Conservation (phyloP, 495 filamentous ascomycete species). For the Rostrohypoxylon terebratum region DNA sequence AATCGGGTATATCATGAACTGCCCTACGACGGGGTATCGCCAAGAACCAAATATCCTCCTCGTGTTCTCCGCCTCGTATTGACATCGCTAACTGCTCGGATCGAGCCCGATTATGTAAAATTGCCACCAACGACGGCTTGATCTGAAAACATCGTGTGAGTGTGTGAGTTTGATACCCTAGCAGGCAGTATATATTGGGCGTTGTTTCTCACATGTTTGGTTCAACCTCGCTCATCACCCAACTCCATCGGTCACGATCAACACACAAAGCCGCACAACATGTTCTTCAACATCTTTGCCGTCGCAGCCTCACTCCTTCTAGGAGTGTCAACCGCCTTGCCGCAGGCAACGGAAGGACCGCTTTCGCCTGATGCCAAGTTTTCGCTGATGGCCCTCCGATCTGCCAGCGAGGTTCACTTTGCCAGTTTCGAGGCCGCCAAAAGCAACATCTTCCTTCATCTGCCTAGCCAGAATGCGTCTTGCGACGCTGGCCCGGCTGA, state of each 20-base stretch:
- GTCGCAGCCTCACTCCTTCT: slow-evolving; percentile 8
- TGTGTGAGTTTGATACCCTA: not conserved
- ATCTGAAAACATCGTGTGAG: not conserved
- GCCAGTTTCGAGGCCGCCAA: slow-evolving; percentile 55
- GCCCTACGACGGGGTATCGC: slow-evolving; percentile 6
- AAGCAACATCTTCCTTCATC: slow-evolving; percentile 59
- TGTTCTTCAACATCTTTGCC: slow-evolving; percentile 26
- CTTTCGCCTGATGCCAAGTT: slow-evolving; percentile 47
- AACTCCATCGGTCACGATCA: not conserved
- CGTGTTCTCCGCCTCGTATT: slow-evolving; percentile 20
- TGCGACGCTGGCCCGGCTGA: slow-evolving; percentile 56
- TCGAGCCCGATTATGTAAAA: slow-evolving; percentile 21
- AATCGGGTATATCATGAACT: slow-evolving; percentile 8
- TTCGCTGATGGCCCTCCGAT: slow-evolving; percentile 61
- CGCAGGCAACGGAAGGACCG: slow-evolving; percentile 2
- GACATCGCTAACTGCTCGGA: not conserved
- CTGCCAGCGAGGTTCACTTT: slow-evolving; percentile 60
- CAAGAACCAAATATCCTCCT: slow-evolving; percentile 21
- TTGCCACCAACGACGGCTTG: not conserved
- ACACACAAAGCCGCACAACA: slow-evolving; percentile 3
- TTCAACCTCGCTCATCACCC: not conserved
- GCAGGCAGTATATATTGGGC: slow-evolving; percentile 1
- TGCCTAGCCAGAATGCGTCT: slow-evolving; percentile 57
- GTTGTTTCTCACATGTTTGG: not conserved
- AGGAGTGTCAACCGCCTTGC: slow-evolving; percentile 24